Percentiles rank a stretch among this genome's conserved stretches.
phyloP scores from a whole-genome alignment of 768 basidiomycete genomes.

The Sporobolomyces pararoseus region DNA sequence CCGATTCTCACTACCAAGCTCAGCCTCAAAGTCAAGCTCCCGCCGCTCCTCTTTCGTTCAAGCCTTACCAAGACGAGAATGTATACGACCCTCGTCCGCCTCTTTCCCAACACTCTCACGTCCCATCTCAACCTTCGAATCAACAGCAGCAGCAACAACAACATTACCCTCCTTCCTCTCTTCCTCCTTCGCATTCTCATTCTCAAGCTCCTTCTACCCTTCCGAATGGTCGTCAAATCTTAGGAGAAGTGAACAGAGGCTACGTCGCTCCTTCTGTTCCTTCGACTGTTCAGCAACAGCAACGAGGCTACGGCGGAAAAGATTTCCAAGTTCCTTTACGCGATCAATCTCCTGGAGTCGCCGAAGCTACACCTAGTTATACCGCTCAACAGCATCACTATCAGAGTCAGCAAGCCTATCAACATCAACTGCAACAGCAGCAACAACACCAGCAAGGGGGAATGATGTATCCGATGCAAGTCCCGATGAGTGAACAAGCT shows the following conservation, averaged over 20 bases:
- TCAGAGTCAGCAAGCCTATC: slow-evolving; percentile 12
- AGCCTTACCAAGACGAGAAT: slow-evolving; percentile 36
- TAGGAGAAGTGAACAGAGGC: slow-evolving; percentile 33
- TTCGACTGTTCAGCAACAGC: background rate
- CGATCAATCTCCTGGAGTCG: slow-evolving; percentile 35
- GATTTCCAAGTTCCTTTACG: slow-evolving; percentile 33
- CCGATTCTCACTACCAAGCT: background rate
- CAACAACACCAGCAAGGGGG: slow-evolving; percentile 23
- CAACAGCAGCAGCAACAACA: background rate
- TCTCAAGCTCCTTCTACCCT: slow-evolving; percentile 9
- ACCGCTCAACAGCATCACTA: slow-evolving; percentile 37
- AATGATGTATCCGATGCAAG: slow-evolving; percentile 20
- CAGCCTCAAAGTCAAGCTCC: background rate
- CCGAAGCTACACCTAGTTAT: slow-evolving; percentile 36
- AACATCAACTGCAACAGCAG: slow-evolving; percentile 24
- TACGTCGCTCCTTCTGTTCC: slow-evolving; percentile 4
- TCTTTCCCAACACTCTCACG: background rate
- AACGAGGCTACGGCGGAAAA: slow-evolving; percentile 2
- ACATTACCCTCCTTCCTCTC: background rate
- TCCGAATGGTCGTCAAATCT: slow-evolving; percentile 14
- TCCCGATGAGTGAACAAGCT: slow-evolving; percentile 13
- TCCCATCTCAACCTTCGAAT: background rate
- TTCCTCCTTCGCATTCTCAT: background rate
- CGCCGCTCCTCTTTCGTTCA: background rate
- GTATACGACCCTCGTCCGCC: slow-evolving; percentile 17